Percentiles rank a stretch among this genome's conserved stretches.
Evolutionary conservation across 805 yeast species (phyloP).

Genomic region (Yarrowia deformans): DNA sequence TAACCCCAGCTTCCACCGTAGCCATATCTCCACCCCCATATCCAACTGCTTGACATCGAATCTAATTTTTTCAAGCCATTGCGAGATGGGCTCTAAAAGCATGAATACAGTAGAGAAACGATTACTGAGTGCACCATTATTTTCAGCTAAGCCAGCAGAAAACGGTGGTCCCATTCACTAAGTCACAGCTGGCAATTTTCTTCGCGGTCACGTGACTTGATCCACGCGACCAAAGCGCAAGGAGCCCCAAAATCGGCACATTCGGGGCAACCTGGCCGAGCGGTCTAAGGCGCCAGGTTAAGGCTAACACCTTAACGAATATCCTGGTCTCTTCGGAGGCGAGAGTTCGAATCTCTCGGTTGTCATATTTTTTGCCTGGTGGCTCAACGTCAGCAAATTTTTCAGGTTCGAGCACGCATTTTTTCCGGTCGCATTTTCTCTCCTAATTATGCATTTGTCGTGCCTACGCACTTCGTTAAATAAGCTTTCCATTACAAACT

Average conservation of each 20-base stretch:
- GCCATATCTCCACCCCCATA: too few relatives aligned
- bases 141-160: too few relatives aligned
- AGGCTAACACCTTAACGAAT: constrained; percentile 38
- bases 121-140: too few relatives aligned
- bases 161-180: too few relatives aligned
- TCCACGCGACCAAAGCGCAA: not conserved
- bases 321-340: constrained; percentile 39
- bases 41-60: too few relatives aligned
- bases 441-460: not conserved
- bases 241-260: not conserved
- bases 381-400: too few relatives aligned
- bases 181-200: too few relatives aligned
- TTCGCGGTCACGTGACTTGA: not conserved
- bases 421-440: not conserved
- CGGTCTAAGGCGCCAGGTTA: constrained; percentile 41
- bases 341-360: constrained; percentile 39
- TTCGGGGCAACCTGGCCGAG: constrained; percentile 39
- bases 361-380: constrained; percentile 6
- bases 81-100: too few relatives aligned
- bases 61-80: not conserved
- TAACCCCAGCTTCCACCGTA: too few relatives aligned
- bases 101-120: too few relatives aligned
- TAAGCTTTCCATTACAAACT: not conserved
- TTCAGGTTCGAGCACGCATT: too few relatives aligned
- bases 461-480: not conserved